Evolutionary conservation across 805 yeast genomes (phyloP).

Genomic region (Saturnispora gosingensis): DNA sequence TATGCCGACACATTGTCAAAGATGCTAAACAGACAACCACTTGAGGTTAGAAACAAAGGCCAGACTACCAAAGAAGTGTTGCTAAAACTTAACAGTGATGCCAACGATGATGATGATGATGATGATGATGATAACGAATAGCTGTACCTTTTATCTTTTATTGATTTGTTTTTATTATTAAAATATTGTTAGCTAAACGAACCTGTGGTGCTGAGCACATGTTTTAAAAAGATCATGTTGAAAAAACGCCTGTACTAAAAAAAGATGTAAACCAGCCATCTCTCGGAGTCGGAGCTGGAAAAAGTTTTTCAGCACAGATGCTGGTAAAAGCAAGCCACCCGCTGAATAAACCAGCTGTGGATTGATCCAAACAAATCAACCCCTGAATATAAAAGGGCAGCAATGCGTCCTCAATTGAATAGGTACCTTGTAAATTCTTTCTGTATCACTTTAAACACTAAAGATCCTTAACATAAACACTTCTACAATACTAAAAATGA

Average conservation of each 20-base stretch:
- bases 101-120: neutral
- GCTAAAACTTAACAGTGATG: constrained; percentile 10
- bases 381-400: neutral
- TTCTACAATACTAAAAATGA: constrained; percentile 7
- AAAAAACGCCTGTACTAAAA: neutral
- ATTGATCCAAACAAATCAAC: constrained; percentile 8
- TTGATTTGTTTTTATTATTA: neutral
- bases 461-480: neutral
- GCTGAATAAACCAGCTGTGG: neutral
- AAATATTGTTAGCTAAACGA: neutral
- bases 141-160: neutral
- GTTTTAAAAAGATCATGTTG: neutral
- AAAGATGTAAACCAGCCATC: constrained; percentile 3
- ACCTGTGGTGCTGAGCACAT: neutral
- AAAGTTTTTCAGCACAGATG: neutral
- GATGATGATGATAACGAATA: neutral
- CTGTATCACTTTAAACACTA: constrained; percentile 1
- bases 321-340: constrained; percentile 1
- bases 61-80: constrained; percentile 19
- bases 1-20: constrained; percentile 35
- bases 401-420: neutral
- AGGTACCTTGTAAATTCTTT: neutral
- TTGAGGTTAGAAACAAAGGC: constrained; percentile 27
- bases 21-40: constrained; percentile 31
- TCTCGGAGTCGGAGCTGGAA: neutral